phyloP scores from a whole-genome alignment of 2,329 filamentous ascomycete genomes.

The Neofusicoccum sp. region DNA sequence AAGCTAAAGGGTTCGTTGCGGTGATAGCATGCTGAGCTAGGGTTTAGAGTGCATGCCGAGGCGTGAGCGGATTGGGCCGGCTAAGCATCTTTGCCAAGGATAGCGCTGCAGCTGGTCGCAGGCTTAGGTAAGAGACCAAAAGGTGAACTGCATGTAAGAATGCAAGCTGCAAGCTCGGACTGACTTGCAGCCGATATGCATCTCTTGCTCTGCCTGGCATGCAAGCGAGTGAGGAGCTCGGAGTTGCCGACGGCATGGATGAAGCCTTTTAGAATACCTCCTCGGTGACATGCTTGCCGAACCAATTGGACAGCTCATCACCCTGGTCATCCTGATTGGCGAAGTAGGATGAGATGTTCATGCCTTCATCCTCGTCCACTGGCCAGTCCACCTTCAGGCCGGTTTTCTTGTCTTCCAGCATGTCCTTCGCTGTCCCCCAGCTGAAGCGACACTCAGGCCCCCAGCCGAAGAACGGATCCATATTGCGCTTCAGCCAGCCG shows the following conservation, averaged over 20 bases:
- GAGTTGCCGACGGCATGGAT: background rate
- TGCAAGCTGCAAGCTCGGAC: too few species aligned
- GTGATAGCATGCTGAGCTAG: too few species aligned
- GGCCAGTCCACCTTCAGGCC: constrained; percentile 83
- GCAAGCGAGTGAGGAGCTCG: too few species aligned
- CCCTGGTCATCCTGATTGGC: constrained; percentile 47
- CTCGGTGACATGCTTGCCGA: constrained; percentile 67
- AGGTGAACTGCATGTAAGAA: too few species aligned
- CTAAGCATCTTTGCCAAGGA: too few species aligned
- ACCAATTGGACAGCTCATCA: constrained; percentile 77
- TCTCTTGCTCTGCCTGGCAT: too few species aligned
- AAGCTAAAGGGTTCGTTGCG: too few species aligned
- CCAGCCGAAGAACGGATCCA: constrained; percentile 96
- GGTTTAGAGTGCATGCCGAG: too few species aligned
- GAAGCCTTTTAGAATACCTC: constrained; percentile 75
- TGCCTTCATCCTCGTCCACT: constrained; percentile 65
- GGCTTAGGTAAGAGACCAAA: too few species aligned
- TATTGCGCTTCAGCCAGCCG: constrained; percentile 76
- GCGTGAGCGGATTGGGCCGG: too few species aligned
- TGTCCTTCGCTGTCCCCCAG: constrained; percentile 92
- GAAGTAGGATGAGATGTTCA: constrained; percentile 76
- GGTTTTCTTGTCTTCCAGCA: constrained; percentile 69
- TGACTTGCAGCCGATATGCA: too few species aligned
- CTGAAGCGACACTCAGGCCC: constrained; percentile 89
- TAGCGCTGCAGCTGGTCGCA: too few species aligned